Conservation (phyloP, 1,139 yeast genomes). For the Casaregolazyma suthepensis region DNA sequence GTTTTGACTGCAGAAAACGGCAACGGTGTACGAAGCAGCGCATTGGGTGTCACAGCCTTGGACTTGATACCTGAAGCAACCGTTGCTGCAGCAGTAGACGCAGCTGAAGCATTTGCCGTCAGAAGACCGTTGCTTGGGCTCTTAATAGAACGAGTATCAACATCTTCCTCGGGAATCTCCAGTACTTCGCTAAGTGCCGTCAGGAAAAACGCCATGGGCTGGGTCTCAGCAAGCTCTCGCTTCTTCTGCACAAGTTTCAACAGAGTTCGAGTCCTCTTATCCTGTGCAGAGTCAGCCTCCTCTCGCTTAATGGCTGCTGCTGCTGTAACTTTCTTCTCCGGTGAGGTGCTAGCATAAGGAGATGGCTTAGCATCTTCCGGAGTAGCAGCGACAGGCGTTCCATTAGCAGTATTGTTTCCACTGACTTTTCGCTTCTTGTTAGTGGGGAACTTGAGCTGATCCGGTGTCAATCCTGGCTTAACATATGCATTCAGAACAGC, state of each 20-base stretch:
- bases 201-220: conserved; percentile 27
- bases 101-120: not conserved
- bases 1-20: conserved; percentile 25
- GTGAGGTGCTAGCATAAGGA: conserved; percentile 9
- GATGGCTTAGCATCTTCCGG: conserved; percentile 19
- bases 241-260: conserved; percentile 20
- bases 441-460: conserved; percentile 28
- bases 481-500: conserved; percentile 27
- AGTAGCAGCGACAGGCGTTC: conserved; percentile 17
- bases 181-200: conserved; percentile 28
- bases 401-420: conserved; percentile 10
- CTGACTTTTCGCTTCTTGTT: conserved; percentile 24
- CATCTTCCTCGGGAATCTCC: conserved; percentile 25
- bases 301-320: conserved; percentile 24
- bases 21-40: conserved; percentile 25
- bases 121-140: not conserved
- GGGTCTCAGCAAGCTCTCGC: conserved; percentile 23
- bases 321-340: conserved; percentile 7
- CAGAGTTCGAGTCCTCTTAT: conserved; percentile 16
- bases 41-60: conserved; percentile 23
- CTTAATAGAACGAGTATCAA: conserved; percentile 11
- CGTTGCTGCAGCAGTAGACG: conserved; percentile 3
- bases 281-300: conserved; percentile 22
- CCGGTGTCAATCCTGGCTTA: conserved; percentile 25
- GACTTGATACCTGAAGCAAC: conserved; percentile 7